phyloP scores from a whole-genome alignment of 768 basidiomycete genomes.

The Psilocybe cubensis region DNA sequence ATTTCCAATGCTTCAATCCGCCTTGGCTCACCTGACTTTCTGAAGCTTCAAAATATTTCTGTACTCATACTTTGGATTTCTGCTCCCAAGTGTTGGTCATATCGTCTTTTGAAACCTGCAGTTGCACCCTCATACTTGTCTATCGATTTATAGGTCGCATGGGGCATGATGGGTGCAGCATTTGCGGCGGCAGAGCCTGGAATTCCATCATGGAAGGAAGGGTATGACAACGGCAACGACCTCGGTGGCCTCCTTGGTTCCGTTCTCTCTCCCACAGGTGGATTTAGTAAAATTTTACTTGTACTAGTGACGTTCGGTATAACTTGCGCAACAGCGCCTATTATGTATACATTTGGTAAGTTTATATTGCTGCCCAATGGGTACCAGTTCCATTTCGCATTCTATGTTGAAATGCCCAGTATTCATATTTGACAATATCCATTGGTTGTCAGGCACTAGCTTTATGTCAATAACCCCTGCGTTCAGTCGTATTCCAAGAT shows the following conservation, averaged over 20 bases:
- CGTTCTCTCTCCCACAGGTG: conserved; percentile 60
- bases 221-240: conserved; percentile 54
- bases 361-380: too few species aligned
- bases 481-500: conserved; percentile 63
- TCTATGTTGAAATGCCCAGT: neutral
- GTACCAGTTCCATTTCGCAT: neutral
- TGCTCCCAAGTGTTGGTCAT: conserved; percentile 58
- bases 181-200: conserved; percentile 59
- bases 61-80: conserved; percentile 68
- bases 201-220: conserved; percentile 58
- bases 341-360: conserved; percentile 73
- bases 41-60: conserved; percentile 58
- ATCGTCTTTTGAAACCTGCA: neutral
- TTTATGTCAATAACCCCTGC: conserved; percentile 66
- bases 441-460: conserved; percentile 60
- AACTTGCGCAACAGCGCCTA: conserved; percentile 73
- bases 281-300: conserved; percentile 73
- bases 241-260: conserved; percentile 68
- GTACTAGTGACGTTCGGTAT: conserved; percentile 78
- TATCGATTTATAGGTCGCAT: conserved; percentile 39
- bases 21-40: neutral
- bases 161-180: conserved; percentile 67
- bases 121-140: too few species aligned
- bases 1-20: neutral
- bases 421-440: too few species aligned